Evolutionary conservation across 2,329 filamentous ascomycete species (phyloP), one percentile per base, ranked within the genome.

Genomic region (Fusarium xyrophilum): DNA sequence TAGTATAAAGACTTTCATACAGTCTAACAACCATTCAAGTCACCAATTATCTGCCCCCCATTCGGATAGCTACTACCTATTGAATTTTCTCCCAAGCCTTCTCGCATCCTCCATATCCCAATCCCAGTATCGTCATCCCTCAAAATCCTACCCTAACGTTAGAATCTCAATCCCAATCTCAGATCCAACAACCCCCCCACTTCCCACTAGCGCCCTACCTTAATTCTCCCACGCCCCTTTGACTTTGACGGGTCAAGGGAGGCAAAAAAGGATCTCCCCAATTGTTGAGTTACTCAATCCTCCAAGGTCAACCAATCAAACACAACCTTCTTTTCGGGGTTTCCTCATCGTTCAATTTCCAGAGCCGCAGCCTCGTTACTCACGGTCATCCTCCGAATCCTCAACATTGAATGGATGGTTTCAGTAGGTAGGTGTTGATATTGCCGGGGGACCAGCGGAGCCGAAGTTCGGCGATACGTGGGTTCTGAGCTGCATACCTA

Each of bases 281-380:
- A 75, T 75, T 75, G 74, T 76, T 76, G 74, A 76, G 74, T 73
- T 68, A 62, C 68, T 62, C 71, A 71, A 71, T 67, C 70, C 58
- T 56, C 40, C 32, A 48, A 33, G 21, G 44, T 40, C 58, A 25
- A 46, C 72, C 68, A 74, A 72, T 69, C 68, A 50, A 50, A 54
- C 50, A 57, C 2, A 30, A 17, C 19, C 14, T 21, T 30, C 19
- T 28, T 54, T 43, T 60, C 51, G 56, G 59, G 36, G 32, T 19
- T 51, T 54, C 51, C 44, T 43, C n/a, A 38, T 43, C 33, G 13
- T 44, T 46, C 52, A 62, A 50, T 65, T 30, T 65, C 56, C 56
- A 72, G 69, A 72, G 57, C 65, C 70, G 68, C 70, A 72, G 69
- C 67, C 68, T 72, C 54, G 63, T 53, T 55, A 47, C 43, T 38